phyloP scores from a whole-genome alignment of 106 monocot genomes.

The Phalaenopsis equestris region DNA sequence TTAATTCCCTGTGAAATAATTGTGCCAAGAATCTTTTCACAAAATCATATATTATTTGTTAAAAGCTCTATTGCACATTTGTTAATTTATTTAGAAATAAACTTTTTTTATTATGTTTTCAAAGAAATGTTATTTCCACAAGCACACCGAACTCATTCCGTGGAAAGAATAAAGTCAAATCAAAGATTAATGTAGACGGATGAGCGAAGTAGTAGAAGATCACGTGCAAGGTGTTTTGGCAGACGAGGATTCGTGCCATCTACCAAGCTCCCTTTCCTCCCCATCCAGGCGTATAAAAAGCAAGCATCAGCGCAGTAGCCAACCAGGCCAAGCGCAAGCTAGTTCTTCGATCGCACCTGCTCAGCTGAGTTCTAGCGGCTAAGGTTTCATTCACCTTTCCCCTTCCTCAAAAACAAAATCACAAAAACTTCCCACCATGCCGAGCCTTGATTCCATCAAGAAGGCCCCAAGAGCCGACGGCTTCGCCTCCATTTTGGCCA shows the following conservation, averaged over 20 bases:
- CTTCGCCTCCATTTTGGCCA: constrained; percentile 11
- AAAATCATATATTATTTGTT: too few relatives aligned
- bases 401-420: background rate
- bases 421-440: background rate
- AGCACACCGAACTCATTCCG: too few relatives aligned
- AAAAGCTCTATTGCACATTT: too few relatives aligned
- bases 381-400: too few relatives aligned
- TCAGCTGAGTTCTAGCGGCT: background rate
- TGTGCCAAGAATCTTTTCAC: too few relatives aligned
- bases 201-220: too few relatives aligned
- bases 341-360: background rate
- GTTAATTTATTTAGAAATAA: too few relatives aligned
- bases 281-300: background rate
- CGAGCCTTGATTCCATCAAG: constrained; percentile 2
- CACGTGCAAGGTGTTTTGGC: background rate
- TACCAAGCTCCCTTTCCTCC: background rate
- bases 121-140: too few relatives aligned
- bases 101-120: too few relatives aligned
- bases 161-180: too few relatives aligned
- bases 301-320: background rate
- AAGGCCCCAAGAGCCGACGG: constrained; percentile 20
- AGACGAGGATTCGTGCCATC: background rate
- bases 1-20: too few relatives aligned
- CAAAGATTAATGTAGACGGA: too few relatives aligned
- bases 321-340: background rate